Conservation (phyloP, 2,329 filamentous ascomycete species). For the Nigrospora oryzae region DNA sequence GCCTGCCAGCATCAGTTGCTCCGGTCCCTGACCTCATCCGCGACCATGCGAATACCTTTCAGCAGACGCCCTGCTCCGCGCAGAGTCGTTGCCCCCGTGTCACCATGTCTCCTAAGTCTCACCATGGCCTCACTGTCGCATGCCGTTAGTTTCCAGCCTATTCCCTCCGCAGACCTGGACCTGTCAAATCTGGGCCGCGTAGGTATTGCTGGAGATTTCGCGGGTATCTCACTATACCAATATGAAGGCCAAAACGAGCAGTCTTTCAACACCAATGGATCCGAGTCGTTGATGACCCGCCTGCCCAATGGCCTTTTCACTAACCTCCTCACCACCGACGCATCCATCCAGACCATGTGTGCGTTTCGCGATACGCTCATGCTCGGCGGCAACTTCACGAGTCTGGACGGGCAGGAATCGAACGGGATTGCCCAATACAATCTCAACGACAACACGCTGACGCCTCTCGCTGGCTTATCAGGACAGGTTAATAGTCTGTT, state of each 20-base stretch:
- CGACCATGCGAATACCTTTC: slow-evolving; percentile 39
- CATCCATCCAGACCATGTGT: slow-evolving; percentile 84
- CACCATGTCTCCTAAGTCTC: slow-evolving; percentile 28
- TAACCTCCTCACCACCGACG: slow-evolving; percentile 68
- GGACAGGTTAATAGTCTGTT: slow-evolving; percentile 76
- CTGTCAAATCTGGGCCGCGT: slow-evolving; percentile 72
- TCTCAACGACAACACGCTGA: slow-evolving; percentile 59
- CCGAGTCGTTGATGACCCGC: slow-evolving; percentile 69
- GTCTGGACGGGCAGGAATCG: slow-evolving; percentile 67
- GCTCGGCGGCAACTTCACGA: slow-evolving; percentile 93
- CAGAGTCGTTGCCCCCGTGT: slow-evolving; percentile 11
- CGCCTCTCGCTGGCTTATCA: slow-evolving; percentile 68
- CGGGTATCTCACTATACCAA: slow-evolving; percentile 82
- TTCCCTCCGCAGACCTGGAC: slow-evolving; percentile 67
- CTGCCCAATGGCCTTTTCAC: slow-evolving; percentile 81
- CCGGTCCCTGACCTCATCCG: slow-evolving; percentile 11
- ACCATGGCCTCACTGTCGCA: slow-evolving; percentile 31
- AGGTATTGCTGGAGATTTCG: slow-evolving; percentile 81
- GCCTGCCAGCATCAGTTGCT: slow-evolving; percentile 5
- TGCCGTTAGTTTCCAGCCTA: slow-evolving; percentile 50
- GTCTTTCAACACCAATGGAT: slow-evolving; percentile 63
- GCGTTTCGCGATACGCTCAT: slow-evolving; percentile 64
- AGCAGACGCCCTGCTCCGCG: slow-evolving; percentile 32
- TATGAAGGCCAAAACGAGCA: slow-evolving; percentile 72
- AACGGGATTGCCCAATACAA: slow-evolving; percentile 77